Conservation (phyloP, 192 early-diverging fungal genomes). For the Spizellomyces punctatus region DNA sequence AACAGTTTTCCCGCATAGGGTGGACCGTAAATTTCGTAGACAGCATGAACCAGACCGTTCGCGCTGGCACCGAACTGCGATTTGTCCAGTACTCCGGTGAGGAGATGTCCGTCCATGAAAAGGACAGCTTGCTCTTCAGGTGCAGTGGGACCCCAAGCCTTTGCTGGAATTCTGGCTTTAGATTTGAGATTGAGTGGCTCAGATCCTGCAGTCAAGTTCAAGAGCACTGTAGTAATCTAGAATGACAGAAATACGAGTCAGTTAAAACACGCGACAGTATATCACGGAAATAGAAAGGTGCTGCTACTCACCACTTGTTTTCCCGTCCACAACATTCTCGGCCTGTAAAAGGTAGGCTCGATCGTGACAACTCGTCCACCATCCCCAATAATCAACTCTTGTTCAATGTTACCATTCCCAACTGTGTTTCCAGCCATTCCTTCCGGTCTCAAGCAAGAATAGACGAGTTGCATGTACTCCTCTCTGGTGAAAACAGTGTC, state of each 20-base stretch:
- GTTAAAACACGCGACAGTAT: slow-evolving; percentile 33
- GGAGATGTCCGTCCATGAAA: slow-evolving; percentile 84
- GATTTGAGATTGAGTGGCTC: slow-evolving; percentile 85
- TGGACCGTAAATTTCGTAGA: slow-evolving; percentile 94
- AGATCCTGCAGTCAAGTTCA: slow-evolving; percentile 79
- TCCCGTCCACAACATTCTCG: slow-evolving; percentile 90
- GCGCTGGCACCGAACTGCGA: slow-evolving; percentile 93
- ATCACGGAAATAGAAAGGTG: background rate
- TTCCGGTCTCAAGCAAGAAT: slow-evolving; percentile 85
- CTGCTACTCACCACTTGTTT: slow-evolving; percentile 80
- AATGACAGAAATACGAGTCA: slow-evolving; percentile 46
- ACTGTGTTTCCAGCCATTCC: slow-evolving; percentile 49
- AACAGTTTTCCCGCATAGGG: slow-evolving; percentile 87
- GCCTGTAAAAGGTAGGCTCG: slow-evolving; percentile 87
- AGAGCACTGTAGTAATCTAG: slow-evolving; percentile 65
- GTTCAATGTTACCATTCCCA: slow-evolving; percentile 62
- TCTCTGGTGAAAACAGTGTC: slow-evolving; percentile 85
- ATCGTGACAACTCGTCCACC: slow-evolving; percentile 81
- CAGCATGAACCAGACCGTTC: slow-evolving; percentile 91
- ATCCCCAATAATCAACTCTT: slow-evolving; percentile 53
- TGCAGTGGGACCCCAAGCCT: slow-evolving; percentile 80
- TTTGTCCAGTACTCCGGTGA: slow-evolving; percentile 95
- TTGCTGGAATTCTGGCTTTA: slow-evolving; percentile 81
- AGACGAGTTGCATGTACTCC: slow-evolving; percentile 94
- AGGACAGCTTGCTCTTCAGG: slow-evolving; percentile 84